A percentile compares a stretch with the other conserved stretches of the same genome.
These are phyloP conservation scores for Globisporangium uncinulatum DNA, from an alignment of 352 stramenopile genomes.

Conservation along the genomic window DNA sequence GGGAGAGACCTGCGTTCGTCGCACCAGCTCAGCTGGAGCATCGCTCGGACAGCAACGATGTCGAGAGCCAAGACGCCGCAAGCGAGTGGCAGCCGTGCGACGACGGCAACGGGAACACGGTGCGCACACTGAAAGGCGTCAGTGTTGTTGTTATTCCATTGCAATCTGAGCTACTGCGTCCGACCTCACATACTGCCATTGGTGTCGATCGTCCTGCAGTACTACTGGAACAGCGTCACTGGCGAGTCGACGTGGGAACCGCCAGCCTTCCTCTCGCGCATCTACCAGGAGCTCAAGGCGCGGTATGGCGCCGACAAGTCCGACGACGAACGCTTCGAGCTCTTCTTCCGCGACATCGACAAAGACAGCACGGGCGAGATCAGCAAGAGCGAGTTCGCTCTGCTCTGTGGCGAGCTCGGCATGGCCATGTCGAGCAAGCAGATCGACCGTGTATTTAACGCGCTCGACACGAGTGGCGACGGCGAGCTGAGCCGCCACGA, in stretches of 20 bases:
- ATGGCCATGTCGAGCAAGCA: slow-evolving; percentile 58
- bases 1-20: slow-evolving; percentile 33
- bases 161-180: background rate
- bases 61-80: background rate
- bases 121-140: slow-evolving; percentile 10
- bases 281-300: slow-evolving; percentile 44
- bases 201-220: slow-evolving; percentile 19
- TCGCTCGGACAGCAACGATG: background rate
- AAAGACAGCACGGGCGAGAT: slow-evolving; percentile 51
- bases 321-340: slow-evolving; percentile 52
- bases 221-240: slow-evolving; percentile 67
- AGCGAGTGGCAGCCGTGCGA: slow-evolving; percentile 44
- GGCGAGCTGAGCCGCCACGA: slow-evolving; percentile 54
- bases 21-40: slow-evolving; percentile 5
- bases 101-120: slow-evolving; percentile 57
- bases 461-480: slow-evolving; percentile 58
- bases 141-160: background rate
- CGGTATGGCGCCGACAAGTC: slow-evolving; percentile 46
- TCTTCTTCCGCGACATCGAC: slow-evolving; percentile 65
- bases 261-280: slow-evolving; percentile 40
- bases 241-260: slow-evolving; percentile 62
- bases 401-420: slow-evolving; percentile 56
- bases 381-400: slow-evolving; percentile 57
- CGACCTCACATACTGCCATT: background rate
- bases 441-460: slow-evolving; percentile 46